These are phyloP conservation scores for Rhizomucor pusillus DNA, from an alignment of 371 early-diverging fungal species.

Conservation along the genomic window DNA sequence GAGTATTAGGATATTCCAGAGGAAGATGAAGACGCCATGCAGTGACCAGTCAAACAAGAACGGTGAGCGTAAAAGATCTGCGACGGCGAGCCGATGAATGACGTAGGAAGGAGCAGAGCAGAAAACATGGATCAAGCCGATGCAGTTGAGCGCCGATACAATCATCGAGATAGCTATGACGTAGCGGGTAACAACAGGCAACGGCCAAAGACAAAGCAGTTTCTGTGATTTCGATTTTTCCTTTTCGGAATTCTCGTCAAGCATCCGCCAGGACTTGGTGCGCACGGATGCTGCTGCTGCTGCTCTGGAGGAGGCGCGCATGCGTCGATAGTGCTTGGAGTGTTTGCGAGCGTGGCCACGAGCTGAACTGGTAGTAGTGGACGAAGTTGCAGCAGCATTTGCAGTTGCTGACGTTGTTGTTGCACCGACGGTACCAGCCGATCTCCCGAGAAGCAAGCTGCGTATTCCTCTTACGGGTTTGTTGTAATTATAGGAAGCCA, in stretches of 20 bases:
- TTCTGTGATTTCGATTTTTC: slow-evolving; percentile 43
- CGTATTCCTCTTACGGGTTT: slow-evolving; percentile 13
- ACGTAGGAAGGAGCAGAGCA: slow-evolving; percentile 51
- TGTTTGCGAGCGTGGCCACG: slow-evolving; percentile 22
- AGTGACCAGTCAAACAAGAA: slow-evolving; percentile 39
- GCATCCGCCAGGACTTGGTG: not conserved
- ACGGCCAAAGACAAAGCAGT: slow-evolving; percentile 47
- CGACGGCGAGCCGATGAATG: slow-evolving; percentile 35
- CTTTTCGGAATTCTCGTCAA: too few relatives aligned
- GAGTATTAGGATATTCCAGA: slow-evolving; percentile 49
- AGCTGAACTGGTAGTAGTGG: slow-evolving; percentile 7
- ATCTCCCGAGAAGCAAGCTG: slow-evolving; percentile 10
- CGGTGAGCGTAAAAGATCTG: slow-evolving; percentile 41
- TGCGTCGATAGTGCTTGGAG: slow-evolving; percentile 24
- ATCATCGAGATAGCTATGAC: slow-evolving; percentile 39
- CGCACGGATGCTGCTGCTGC: too few relatives aligned
- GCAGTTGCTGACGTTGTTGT: not conserved
- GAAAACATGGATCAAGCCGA: slow-evolving; percentile 23
- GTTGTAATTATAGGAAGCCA: slow-evolving; percentile 9
- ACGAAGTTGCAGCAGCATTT: slow-evolving; percentile 20
- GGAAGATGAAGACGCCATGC: slow-evolving; percentile 31
- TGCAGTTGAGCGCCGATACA: slow-evolving; percentile 33
- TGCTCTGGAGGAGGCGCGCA: slow-evolving; percentile 8
- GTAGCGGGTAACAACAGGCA: slow-evolving; percentile 49
- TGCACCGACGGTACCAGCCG: slow-evolving; percentile 3